Base-by-base conservation (phyloP, 768 basidiomycete genomes). In the Lanmaoa rubissima region DNA sequence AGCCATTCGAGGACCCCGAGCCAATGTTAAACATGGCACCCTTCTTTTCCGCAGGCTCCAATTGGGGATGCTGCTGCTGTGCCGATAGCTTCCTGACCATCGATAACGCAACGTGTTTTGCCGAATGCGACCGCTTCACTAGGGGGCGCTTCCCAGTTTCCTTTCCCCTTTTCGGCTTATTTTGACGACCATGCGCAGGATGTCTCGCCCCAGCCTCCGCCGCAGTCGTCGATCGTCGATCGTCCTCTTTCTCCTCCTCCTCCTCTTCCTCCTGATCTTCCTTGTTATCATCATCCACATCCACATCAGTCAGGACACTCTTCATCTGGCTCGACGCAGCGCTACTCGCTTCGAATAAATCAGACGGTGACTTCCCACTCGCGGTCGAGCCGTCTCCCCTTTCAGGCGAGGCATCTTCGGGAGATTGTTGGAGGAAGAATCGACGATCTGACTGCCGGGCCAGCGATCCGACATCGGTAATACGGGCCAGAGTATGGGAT, bases 1-100 rank as follows among this genome's bases (percentile, higher is more conserved):
- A 70, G 17, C 81, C 81, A 46, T 79, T 79, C 51, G 84, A 83
- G 39, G 83, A 84, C 55, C 77, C 75, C 17, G 84, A 85, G 2
- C 84, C 85, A 53, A 87, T 79, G 61, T 83, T 82, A 57, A 87
- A 85, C 63, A 74, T 74, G 13, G 75, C 65, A 19, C 69, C 62
- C 48, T 64, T 69, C 54, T 67, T 69, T 38, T 63, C 60, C 21
- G 16, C 34, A 24, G 57, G 68, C 16, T 59, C 65, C 26, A 28
- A 51, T 31, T 60, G 62, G 17, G 46, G 44, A n/a, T 58, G 67
- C 2, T 65, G 60, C 5, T 51, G 65, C 46, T 67, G 70, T 34
- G 54, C 38, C 46, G 66, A 66, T 19, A 58, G 52, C 61, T 66
- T 73, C 55, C 61, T 67, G 38, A 65, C 62, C 51, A 71, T 70